phyloP scores from a whole-genome alignment of 352 stramenopile species.

The Phytophthora pistaciae region DNA sequence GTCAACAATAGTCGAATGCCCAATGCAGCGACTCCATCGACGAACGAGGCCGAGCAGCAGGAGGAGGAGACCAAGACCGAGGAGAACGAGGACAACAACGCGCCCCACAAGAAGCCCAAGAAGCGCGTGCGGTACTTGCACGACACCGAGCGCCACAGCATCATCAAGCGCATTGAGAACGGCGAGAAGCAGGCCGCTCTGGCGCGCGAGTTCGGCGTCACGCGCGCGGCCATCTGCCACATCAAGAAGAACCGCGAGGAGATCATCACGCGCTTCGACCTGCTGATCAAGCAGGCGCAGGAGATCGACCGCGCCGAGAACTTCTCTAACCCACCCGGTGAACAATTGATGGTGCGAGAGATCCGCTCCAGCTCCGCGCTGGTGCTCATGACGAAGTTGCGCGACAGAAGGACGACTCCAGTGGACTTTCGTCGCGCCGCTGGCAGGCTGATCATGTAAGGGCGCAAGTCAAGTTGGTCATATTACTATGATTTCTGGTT shows the following conservation, averaged over 20 bases:
- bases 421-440: conserved; percentile 43
- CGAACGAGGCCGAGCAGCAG: neutral
- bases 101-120: conserved; percentile 23
- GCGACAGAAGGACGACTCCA: conserved; percentile 34
- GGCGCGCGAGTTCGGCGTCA: conserved; percentile 72
- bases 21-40: neutral
- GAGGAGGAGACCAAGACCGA: conserved; percentile 11
- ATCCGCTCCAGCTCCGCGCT: conserved; percentile 48
- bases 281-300: conserved; percentile 53
- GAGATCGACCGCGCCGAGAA: conserved; percentile 61
- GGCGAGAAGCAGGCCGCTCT: conserved; percentile 71
- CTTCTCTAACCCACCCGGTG: conserved; percentile 16
- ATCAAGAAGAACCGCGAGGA: conserved; percentile 83
- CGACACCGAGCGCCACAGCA: conserved; percentile 62
- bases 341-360: conserved; percentile 45
- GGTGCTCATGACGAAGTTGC: conserved; percentile 57
- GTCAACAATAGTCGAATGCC: neutral
- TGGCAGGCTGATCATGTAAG: conserved; percentile 56
- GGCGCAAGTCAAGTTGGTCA: neutral
- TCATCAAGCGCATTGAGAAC: conserved; percentile 70
- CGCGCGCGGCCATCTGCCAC: conserved; percentile 72
- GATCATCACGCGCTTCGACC: conserved; percentile 67
- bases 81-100: conserved; percentile 3
- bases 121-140: conserved; percentile 65
- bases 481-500: too few species aligned